A percentile compares a stretch with the other conserved stretches of the same genome.
Evolutionary conservation across 441 rosid species (phyloP).

Genomic region (Mallotus japonicus): DNA sequence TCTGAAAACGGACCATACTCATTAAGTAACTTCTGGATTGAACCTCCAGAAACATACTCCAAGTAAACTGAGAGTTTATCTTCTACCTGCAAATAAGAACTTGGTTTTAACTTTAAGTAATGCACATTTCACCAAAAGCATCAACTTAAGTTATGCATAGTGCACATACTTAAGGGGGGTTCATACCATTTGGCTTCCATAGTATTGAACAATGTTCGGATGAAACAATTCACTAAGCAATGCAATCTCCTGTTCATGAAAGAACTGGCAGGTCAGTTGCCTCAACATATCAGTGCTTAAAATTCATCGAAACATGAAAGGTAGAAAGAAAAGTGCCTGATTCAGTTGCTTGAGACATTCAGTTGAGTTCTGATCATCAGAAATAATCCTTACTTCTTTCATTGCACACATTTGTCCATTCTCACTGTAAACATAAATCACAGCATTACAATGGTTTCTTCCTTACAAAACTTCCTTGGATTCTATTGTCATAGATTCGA

Average conservation of each 20-base stretch:
- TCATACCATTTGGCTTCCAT: constrained; percentile 20
- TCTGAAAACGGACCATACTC: constrained; percentile 21
- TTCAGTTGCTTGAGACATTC: constrained; percentile 61
- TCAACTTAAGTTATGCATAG: background rate
- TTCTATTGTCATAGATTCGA: no score
- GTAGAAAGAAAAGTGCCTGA: constrained; percentile 31
- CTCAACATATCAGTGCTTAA: background rate
- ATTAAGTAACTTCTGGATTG: constrained; percentile 17
- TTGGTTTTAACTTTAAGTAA: background rate
- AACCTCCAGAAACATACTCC: constrained; percentile 26
- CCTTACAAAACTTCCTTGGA: background rate
- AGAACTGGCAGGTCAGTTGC: constrained; percentile 1
- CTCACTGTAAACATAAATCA: constrained; percentile 30
- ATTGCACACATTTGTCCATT: constrained; percentile 66
- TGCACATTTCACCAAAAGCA: background rate
- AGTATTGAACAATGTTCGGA: constrained; percentile 23
- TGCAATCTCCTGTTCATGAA: constrained; percentile 44
- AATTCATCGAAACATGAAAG: background rate
- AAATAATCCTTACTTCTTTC: constrained; percentile 55
- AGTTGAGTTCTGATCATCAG: constrained; percentile 61
- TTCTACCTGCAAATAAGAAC: constrained; percentile 9
- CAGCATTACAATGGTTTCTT: background rate
- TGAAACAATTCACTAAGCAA: constrained; percentile 36
- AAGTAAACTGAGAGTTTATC: constrained; percentile 19
- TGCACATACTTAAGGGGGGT: no score